Evolutionary conservation across 2,329 filamentous ascomycete species (phyloP).

Genomic region (Phaeosphaeria sp.): DNA sequence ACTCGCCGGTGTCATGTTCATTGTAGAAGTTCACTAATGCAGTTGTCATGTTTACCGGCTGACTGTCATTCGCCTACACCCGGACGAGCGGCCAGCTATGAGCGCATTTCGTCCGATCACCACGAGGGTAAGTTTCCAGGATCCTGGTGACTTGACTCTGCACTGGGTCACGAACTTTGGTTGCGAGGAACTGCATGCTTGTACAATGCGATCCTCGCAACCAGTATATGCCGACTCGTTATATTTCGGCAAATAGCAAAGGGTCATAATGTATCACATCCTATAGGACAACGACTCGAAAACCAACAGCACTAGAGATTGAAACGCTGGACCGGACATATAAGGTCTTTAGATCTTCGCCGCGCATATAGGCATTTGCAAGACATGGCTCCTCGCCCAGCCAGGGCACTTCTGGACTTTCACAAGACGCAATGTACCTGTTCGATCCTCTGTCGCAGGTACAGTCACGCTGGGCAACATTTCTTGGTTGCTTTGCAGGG

Average conservation of each 20-base stretch:
- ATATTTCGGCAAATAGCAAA: not conserved
- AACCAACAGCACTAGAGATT: not conserved
- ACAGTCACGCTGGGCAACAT: conserved; percentile 8
- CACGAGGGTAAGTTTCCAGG: not conserved
- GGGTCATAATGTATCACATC: not conserved
- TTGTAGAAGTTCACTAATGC: not conserved
- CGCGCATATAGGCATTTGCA: not conserved
- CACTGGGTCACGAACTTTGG: not conserved
- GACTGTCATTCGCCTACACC: not conserved
- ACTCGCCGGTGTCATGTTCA: not conserved
- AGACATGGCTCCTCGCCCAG: not conserved
- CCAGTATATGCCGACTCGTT: not conserved
- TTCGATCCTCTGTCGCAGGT: conserved; percentile 1
- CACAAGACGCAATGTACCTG: not conserved
- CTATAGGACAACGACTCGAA: not conserved
- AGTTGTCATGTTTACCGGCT: not conserved
- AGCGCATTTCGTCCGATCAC: not conserved
- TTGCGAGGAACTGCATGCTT: not conserved
- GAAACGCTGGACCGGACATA: not conserved
- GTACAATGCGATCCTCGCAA: not conserved
- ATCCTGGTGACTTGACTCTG: not conserved
- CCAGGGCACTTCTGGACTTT: not conserved
- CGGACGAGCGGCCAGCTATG: not conserved
- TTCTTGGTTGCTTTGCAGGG: conserved; percentile 15
- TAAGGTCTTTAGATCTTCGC: not conserved